These are phyloP conservation scores for Agrocybe praecox DNA, from an alignment of 768 basidiomycete species.

Conservation along the genomic window DNA sequence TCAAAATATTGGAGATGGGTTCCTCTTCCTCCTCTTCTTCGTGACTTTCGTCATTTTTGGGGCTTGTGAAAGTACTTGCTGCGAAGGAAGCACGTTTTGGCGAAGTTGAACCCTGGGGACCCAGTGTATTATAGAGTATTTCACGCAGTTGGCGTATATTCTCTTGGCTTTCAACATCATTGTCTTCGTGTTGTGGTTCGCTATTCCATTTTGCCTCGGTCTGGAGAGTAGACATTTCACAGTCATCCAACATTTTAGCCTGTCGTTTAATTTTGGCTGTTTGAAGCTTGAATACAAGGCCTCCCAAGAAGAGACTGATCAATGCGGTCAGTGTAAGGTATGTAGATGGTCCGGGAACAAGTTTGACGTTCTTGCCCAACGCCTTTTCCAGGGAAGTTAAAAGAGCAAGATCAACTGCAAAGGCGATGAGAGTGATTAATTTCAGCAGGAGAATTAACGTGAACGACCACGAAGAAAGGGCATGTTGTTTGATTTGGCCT, in stretches of 20 bases:
- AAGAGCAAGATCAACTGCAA: not conserved
- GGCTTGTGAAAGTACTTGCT: not conserved
- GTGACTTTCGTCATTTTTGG: no score
- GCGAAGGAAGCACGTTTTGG: not conserved
- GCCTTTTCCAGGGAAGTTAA: not conserved
- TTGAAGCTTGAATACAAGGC: not conserved
- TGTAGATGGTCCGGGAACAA: conserved; percentile 1
- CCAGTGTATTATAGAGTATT: not conserved
- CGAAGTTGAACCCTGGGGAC: not conserved
- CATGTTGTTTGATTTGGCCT: not conserved
- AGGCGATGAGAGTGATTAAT: not conserved
- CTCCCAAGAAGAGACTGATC: not conserved
- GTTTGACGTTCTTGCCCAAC: not conserved
- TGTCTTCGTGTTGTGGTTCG: not conserved
- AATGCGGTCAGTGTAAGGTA: conserved; percentile 8
- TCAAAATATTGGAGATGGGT: no score
- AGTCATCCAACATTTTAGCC: not conserved
- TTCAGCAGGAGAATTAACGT: not conserved
- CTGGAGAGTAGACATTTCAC: not conserved
- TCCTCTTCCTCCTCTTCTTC: no score
- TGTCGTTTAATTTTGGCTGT: not conserved
- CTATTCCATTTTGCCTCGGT: not conserved
- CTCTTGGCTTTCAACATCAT: not conserved
- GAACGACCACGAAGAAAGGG: not conserved
- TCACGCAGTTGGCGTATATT: not conserved